Base-by-base conservation (phyloP, 345 rosid species). In the Carallia brachiata region DNA sequence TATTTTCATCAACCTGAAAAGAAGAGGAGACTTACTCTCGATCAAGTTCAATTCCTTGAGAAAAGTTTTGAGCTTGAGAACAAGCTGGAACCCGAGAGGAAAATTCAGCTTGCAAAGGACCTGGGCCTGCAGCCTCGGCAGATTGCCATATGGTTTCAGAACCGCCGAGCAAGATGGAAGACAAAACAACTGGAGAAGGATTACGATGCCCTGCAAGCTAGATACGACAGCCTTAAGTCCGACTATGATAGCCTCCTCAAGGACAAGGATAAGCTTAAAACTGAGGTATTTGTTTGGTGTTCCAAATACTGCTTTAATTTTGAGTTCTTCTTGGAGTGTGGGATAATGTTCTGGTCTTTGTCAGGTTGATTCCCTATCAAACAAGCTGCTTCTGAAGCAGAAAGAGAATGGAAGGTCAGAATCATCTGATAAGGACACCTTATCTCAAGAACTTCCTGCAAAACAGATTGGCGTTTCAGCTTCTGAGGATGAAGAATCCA, bases 31-130 rank as follows among this genome's bases (percentile, higher is more conserved):
- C 78, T 74, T 2, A 23, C 65, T 32, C 61, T 58, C 47, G 78
- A 68, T 56, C 78, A 74, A 64, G 73, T 74, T 30, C 73, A 63
- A 39, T 68, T 68, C 44, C 78, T 74, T 57, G 78, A 74, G 36
- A 69, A 63, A 18, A 74, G 73, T 69, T 74, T 74, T 19, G 77
- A 74, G 68, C 64, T 68, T 6, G 77, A 74, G 47, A 74, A 74
- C 77, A 74, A 74, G 77, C 77, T 74, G 6, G 77, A 74, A 62
- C 77, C 77, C 3, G 77, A 74, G 68, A 67, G 77, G 77, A 74
- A 74, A 69, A 36, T 63, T 69, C 73, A 69, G 66, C 78, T 74
- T 3, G 78, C 78, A 12, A 74, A 68, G 70, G 73, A 74, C 64
- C 65, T 69, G n/a, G 73, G 78, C 44, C 61, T 74, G 44, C 73